Percentiles rank a stretch among this genome's conserved stretches.
phyloP scores from a whole-genome alignment of 2,329 filamentous ascomycete genomes.

The Teratosphaeria zuluensis region DNA sequence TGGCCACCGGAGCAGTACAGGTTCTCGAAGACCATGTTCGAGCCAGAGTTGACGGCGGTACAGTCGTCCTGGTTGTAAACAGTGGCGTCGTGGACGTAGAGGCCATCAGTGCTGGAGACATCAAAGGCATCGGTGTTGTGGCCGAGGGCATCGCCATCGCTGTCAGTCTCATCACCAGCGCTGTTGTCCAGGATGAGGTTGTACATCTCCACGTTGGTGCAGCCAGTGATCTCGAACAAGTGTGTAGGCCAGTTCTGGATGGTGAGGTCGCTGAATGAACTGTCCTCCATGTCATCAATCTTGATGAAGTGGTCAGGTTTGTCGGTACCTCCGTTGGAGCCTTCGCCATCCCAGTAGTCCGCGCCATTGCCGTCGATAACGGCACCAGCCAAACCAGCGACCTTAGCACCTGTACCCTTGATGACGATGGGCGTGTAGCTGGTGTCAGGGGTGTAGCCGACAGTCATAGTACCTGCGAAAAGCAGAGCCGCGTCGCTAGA shows the following conservation, averaged over 20 bases:
- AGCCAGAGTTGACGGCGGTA: not conserved
- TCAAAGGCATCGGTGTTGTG: slow-evolving; percentile 32
- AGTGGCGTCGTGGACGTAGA: slow-evolving; percentile 18
- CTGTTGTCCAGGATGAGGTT: slow-evolving; percentile 33
- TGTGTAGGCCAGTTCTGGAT: slow-evolving; percentile 35
- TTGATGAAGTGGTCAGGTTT: slow-evolving; percentile 35
- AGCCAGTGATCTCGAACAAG: slow-evolving; percentile 29
- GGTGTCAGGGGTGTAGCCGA: slow-evolving; percentile 1
- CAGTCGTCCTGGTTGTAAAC: slow-evolving; percentile 28
- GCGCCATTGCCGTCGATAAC: slow-evolving; percentile 26
- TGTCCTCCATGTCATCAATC: slow-evolving; percentile 24
- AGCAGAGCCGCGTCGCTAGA: not conserved
- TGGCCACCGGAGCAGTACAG: slow-evolving; percentile 17
- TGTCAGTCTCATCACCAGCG: slow-evolving; percentile 29
- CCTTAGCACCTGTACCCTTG: slow-evolving; percentile 2
- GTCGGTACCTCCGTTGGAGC: slow-evolving; percentile 36
- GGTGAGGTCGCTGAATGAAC: slow-evolving; percentile 30
- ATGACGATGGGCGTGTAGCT: slow-evolving; percentile 30
- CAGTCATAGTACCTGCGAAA: slow-evolving; percentile 5
- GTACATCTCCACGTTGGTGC: slow-evolving; percentile 26
- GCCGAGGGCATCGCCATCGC: slow-evolving; percentile 26
- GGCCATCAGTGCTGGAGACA: slow-evolving; percentile 21
- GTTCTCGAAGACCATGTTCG: slow-evolving; percentile 16
- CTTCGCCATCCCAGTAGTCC: slow-evolving; percentile 37
- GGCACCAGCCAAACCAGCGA: slow-evolving; percentile 4